Evolutionary conservation across 371 early-diverging fungal genomes (phyloP), one percentile per base, ranked within the genome.

Genomic region (Umbelopsis sp.): DNA sequence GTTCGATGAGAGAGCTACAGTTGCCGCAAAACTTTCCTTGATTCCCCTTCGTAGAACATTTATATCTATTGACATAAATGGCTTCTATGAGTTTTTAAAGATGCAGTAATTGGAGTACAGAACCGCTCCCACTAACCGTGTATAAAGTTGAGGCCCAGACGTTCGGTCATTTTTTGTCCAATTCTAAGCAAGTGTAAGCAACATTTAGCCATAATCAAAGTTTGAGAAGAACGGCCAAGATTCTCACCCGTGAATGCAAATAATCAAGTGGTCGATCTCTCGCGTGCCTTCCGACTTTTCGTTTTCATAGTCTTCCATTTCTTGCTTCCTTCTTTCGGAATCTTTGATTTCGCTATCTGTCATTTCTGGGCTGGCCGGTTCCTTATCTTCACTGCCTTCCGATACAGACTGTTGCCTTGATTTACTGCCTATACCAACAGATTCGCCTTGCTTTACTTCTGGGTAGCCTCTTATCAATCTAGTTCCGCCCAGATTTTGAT

Each of bases 141-240:
- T 14, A 92, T 87, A 73, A 94, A 92, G 64, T 87, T 92, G 53
- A 88, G 67, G 72, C 89, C 94, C 69, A 90, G 76, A 20, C 87
- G 69, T 67, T 94, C 94, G 32, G 91, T 86, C 66, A 95, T 83
- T 68, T 93, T 93, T 70, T 94, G 94, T 1, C 95, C 95, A 68
- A 95, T 91, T 10, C 90, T 88, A 71, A 50, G 18, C 38, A 65
- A 35, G 38, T 9, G 45, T 44, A 25, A 10, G 3, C 25, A 29
- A 45, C 2, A 6, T 37, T 10, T 11, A 68, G 70, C 41, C 12
- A 10, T 41, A 41, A 12, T 12, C 41, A 41, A 5, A 7, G 12
- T 41, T 41, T 41, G 41, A 7, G 12, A 41, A 7, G 7, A 41
- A 41, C 7, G 7, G 41, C 41, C 12, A 10, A 10, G 7, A 41